Evolutionary conservation across 176 grass and related monocot species (phyloP).

Genomic region (Triticum aestivum): DNA sequence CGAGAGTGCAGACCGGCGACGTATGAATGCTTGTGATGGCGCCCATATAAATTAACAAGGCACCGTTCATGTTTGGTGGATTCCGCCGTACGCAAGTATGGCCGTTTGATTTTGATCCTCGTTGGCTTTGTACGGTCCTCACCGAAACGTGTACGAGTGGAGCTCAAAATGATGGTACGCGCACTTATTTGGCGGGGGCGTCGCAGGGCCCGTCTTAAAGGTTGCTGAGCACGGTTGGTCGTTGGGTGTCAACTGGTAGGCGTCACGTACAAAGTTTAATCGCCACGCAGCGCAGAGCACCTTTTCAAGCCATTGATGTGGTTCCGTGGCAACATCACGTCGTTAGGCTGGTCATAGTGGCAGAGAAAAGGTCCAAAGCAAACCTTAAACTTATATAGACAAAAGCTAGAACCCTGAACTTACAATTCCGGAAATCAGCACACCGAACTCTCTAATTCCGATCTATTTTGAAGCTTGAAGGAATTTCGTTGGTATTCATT

Average conservation of each 20-base stretch:
- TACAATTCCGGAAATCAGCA: no score
- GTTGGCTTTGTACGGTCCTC: neutral
- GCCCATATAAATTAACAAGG: neutral
- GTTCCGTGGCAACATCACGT: no score
- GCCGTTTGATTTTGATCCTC: neutral
- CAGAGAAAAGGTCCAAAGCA: no score
- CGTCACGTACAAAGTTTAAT: slow-evolving; percentile 12
- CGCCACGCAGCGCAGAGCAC: neutral
- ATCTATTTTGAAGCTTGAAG: no score
- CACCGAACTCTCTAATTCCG: no score
- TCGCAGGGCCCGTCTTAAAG: neutral
- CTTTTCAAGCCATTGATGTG: neutral
- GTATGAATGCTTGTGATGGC: neutral
- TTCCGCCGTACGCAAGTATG: neutral
- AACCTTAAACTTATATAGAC: no score
- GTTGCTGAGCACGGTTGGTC: slow-evolving; percentile 18
- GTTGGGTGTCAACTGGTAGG: slow-evolving; percentile 33
- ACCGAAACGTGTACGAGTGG: neutral
- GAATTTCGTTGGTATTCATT: no score
- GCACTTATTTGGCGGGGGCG: slow-evolving; percentile 11
- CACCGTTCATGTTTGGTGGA: neutral
- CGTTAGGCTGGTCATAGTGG: no score
- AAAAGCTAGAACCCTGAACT: no score
- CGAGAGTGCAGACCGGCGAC: neutral
- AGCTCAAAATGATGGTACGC: neutral